Evolutionary conservation across 768 basidiomycete species (phyloP), one percentile per base, ranked within the genome.

Genomic region (Cyclocybe aegerita): DNA sequence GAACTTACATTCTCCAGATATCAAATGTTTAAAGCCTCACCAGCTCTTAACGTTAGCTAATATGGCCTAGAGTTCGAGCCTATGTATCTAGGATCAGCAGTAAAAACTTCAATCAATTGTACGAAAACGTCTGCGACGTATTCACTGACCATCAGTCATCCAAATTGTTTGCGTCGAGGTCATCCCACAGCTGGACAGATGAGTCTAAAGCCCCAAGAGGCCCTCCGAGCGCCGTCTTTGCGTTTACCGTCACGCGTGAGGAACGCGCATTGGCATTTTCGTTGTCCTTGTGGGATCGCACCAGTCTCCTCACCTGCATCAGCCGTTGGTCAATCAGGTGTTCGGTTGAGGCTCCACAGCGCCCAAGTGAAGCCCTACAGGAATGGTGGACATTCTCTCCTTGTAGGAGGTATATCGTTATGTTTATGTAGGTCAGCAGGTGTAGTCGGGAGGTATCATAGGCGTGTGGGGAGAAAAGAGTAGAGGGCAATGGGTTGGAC

Each of bases 61-160:
- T 23, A 23, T 23, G 23, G 3, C 23, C 23, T 23, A n/a, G n/a
- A n/a, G n/a, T n/a, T n/a, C n/a, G n/a, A n/a, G n/a, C n/a, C n/a
- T n/a, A n/a, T n/a, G n/a, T n/a, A n/a, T n/a, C n/a, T n/a, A n/a
- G n/a, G n/a, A n/a, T n/a, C n/a, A n/a, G n/a, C n/a, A n/a, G n/a
- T n/a, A n/a, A n/a, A n/a, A n/a, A n/a, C n/a, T n/a, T n/a, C n/a
- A n/a, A n/a, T 90, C 72, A 98, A 79, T 71, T 99, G 98, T 49
- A 88, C 74, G 72, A 94, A 95, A 54, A 98, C 94, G 51, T 98
- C 97, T 17, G 76, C 76, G 44, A 97, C 95, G 63, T 99, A 99
- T 69, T 98, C 93, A 71, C 87, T 88, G 57, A 97, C 95, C 95
- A 98, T 98, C 52, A 92, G 63, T 99, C 96, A 43, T 94, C 93